Evolutionary conservation across 192 early-diverging fungal species (phyloP).

Genomic region (Pilaira anomala): DNA sequence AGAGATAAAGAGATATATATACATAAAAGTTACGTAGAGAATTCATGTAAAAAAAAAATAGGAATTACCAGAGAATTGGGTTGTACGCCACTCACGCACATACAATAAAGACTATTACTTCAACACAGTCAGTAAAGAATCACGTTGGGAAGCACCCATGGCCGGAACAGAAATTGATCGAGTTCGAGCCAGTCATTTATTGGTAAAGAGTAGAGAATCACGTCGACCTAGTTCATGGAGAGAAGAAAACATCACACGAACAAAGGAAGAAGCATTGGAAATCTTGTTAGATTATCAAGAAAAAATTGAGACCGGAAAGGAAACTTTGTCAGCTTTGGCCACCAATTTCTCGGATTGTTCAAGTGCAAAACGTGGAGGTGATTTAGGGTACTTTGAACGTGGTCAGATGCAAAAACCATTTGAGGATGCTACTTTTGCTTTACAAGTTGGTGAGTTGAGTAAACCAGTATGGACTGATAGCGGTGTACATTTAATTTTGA

Average conservation of each 20-base stretch:
- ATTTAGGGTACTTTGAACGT: conserved; percentile 81
- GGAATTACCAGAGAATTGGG: conserved; percentile 66
- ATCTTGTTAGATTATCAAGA: conserved; percentile 63
- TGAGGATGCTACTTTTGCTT: conserved; percentile 82
- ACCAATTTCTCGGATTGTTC: conserved; percentile 83
- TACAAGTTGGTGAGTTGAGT: conserved; percentile 82
- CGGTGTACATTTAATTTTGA: conserved; percentile 90
- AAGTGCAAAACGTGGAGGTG: conserved; percentile 85
- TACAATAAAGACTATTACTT: conserved; percentile 74
- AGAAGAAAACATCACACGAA: conserved; percentile 83
- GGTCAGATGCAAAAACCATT: conserved; percentile 93
- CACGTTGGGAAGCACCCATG: conserved; percentile 71
- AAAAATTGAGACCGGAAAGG: conserved; percentile 61
- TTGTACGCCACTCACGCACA: conserved; percentile 62
- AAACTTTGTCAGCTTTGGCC: conserved; percentile 70
- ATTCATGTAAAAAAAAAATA: conserved; percentile 12
- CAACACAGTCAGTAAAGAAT: conserved; percentile 69
- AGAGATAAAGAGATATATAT: background rate
- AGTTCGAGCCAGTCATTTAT: conserved; percentile 83
- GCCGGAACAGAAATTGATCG: conserved; percentile 25
- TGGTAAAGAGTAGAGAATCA: conserved; percentile 86
- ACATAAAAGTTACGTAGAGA: background rate
- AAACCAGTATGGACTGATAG: conserved; percentile 83
- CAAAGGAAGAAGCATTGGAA: conserved; percentile 84
- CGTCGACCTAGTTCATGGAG: conserved; percentile 90